Base-by-base conservation (phyloP, 768 basidiomycete genomes). In the Psilocybe cyanescens region DNA sequence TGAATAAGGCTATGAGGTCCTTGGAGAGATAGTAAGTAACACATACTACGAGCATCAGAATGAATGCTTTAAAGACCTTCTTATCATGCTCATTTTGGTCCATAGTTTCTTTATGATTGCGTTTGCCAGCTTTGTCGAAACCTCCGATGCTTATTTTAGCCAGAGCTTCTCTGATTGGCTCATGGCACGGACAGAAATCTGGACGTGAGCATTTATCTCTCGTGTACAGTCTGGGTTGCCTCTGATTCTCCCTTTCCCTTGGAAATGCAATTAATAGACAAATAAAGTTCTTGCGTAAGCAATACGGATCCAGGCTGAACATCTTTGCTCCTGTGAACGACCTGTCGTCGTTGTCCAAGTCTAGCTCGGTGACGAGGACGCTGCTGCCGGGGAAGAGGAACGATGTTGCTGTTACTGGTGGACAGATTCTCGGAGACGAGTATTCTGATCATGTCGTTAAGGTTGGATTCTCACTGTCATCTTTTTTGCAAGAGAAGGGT, bases 301-400 rank as follows among this genome's bases (percentile, higher is more conserved):
- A 88, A 14, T 83, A 86, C 57, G 91, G 92, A 1, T 92, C 92
- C 9, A 83, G 89, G 7, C 79, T 97, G 55, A 92, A 90, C 62
- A 86, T 97, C n/a, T 99, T 99, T 71, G 85, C 91, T 0, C 97
- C 97, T 1, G 84, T 97, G 60, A 88, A 90, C 60, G 96, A 99
- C 70, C 82, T 99, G 2, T 94, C 92, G 0, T 78, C 86, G 3
- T 76, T 97, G 39, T 94, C 95, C 1, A 90, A 85, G 70, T 85
- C 86, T 29, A 83, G 87, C 30, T 79, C 84, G 39, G 84, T 82
- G 60, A 79, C 78, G 41, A 81, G 84, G 19, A 80, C 86, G 1
- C 74, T 89, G 51, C 75, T 88, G 31, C 79, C 87, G 44, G 90
- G 88, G n/a, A 85, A 83, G 71, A 87, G 86, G 72, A 89, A 92